Base-by-base conservation (phyloP, 257 asterid genomes). In the Solanum etuberosum region DNA sequence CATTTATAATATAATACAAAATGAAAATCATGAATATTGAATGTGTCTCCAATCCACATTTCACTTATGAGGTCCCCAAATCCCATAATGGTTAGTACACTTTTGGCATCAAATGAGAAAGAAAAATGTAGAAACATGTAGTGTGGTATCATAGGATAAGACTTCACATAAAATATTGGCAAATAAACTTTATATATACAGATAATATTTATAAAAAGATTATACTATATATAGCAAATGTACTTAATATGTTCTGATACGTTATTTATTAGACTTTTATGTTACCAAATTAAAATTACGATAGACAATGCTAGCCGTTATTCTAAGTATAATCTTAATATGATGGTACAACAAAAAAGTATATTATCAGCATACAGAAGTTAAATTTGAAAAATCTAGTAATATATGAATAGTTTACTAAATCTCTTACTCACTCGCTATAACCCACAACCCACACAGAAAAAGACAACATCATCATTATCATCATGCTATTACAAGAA, bases 81-180 rank as follows among this genome's bases (percentile, higher is more conserved):
- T 46, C 57, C 84, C 23, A 74, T 25, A 40, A 37, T 84, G 77
- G 77, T 23, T 29, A 16, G 38, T 65, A 34, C 77, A 83, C 37
- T n/a, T 59, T 35, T 84, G 57, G 9, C 78, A 70, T 32, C 87
- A 84, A 84, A 65, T 40, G 18, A 38, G 21, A 29, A 85, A 80
- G 90, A 88, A 85, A 80, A 78, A 78, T 80, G 90, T 78, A 86
- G 90, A 88, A 80, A 43, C 65, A 61, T 73, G 68, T 76, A 48
- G 84, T 48, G 40, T 35, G 70, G 57, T 88, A 31, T 43, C 83
- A 63, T 31, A 67, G 54, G 88, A 88, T 88, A 88, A 85, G 80
- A 65, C 35, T 68, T 65, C 85, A 80, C 68, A 80, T 80, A 80
- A 29, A 84, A 80, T 40, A 57, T 38, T 21, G 32, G 11, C 20